Evolutionary conservation across 768 basidiomycete species (phyloP).

Genomic region (Rhodotorula paludigena): DNA sequence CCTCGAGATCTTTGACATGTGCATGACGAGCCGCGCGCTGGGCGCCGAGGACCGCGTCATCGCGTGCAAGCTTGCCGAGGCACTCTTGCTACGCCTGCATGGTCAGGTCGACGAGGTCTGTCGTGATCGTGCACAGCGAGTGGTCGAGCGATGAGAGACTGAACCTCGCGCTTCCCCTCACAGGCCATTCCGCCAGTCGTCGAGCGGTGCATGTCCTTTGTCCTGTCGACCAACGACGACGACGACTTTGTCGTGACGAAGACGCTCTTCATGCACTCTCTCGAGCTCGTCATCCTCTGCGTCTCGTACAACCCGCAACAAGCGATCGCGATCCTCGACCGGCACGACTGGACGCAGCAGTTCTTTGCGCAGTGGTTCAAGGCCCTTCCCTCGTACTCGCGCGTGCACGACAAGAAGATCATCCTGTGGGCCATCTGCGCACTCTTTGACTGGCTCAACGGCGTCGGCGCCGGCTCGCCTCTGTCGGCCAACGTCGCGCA

Average conservation of each 20-base stretch:
- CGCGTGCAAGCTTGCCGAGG: slow-evolving; percentile 79
- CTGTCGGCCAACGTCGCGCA: slow-evolving; percentile 61
- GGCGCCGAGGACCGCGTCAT: slow-evolving; percentile 80
- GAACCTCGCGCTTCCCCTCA: not conserved
- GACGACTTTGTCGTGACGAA: slow-evolving; percentile 55
- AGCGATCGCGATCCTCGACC: slow-evolving; percentile 69
- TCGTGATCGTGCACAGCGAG: slow-evolving; percentile 48
- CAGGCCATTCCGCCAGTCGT: slow-evolving; percentile 61
- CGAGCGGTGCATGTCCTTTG: slow-evolving; percentile 59
- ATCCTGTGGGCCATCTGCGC: slow-evolving; percentile 69
- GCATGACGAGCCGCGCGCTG: slow-evolving; percentile 63
- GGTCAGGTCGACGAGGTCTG: slow-evolving; percentile 64
- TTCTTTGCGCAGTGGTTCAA: slow-evolving; percentile 87
- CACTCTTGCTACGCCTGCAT: slow-evolving; percentile 70
- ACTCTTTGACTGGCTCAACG: slow-evolving; percentile 65
- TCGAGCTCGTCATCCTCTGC: slow-evolving; percentile 75
- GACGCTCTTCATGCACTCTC: slow-evolving; percentile 66
- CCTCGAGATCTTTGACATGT: slow-evolving; percentile 74
- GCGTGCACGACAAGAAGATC: slow-evolving; percentile 87
- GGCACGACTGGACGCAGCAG: slow-evolving; percentile 58
- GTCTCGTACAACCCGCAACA: slow-evolving; percentile 78
- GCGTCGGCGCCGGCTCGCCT: slow-evolving; percentile 49
- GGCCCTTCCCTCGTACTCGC: slow-evolving; percentile 56
- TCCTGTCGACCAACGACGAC: slow-evolving; percentile 46
- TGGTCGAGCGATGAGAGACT: too few species aligned